These are phyloP conservation scores for Claviceps humidiphila DNA, from an alignment of 2,329 filamentous ascomycete genomes.

Conservation along the genomic window DNA sequence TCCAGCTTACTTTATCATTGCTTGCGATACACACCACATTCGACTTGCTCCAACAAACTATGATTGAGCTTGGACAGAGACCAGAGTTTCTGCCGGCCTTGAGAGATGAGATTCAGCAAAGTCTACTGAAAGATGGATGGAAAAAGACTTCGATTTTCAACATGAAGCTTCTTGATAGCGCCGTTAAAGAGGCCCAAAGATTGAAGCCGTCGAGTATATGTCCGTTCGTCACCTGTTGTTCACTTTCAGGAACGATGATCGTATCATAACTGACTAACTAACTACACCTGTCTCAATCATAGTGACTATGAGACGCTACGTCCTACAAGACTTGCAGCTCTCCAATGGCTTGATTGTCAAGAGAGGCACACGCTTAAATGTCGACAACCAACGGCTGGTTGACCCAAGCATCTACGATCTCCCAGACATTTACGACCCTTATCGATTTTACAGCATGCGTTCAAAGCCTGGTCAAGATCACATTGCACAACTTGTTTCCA, in stretches of 20 bases:
- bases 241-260: too few relatives aligned
- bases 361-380: slow-evolving; percentile 10
- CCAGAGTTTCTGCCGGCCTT: slow-evolving; percentile 22
- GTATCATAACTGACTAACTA: not conserved
- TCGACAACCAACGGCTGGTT: slow-evolving; percentile 9
- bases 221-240: not conserved
- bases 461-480: slow-evolving; percentile 1
- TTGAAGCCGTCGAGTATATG: slow-evolving; percentile 17
- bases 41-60: slow-evolving; percentile 10
- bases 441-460: slow-evolving; percentile 10
- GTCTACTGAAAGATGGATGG: slow-evolving; percentile 19
- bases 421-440: slow-evolving; percentile 10
- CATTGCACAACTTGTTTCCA: slow-evolving; percentile 17
- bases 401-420: slow-evolving; percentile 9
- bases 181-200: slow-evolving; percentile 37
- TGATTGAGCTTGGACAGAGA: slow-evolving; percentile 25
- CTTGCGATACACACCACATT: slow-evolving; percentile 43
- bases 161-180: slow-evolving; percentile 34
- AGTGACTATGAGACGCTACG: slow-evolving; percentile 1
- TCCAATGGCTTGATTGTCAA: slow-evolving; percentile 10
- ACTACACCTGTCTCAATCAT: not conserved
- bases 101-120: slow-evolving; percentile 24
- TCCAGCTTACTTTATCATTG: slow-evolving; percentile 20
- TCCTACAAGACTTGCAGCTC: slow-evolving; percentile 7
- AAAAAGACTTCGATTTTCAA: slow-evolving; percentile 29